These are phyloP conservation scores for Agaricus sinodeliciosus DNA, from an alignment of 768 basidiomycete genomes.

Conservation along the genomic window DNA sequence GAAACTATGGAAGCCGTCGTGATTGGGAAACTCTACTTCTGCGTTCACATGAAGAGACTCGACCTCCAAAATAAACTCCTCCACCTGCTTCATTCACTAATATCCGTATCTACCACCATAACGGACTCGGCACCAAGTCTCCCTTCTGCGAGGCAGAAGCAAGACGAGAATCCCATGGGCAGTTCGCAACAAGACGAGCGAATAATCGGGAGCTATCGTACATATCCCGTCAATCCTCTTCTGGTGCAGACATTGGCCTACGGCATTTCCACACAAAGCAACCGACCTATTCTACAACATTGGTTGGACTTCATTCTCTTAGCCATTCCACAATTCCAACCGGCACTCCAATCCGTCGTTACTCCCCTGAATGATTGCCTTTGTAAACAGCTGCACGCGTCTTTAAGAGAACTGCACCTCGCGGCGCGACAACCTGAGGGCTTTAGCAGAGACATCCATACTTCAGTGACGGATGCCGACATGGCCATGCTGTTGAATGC, in stretches of 20 bases:
- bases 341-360: conserved; percentile 57
- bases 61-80: conserved; percentile 92
- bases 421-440: conserved; percentile 30
- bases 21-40: conserved; percentile 68
- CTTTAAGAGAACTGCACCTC: conserved; percentile 48
- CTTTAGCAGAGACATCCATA: conserved; percentile 34
- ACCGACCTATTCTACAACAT: conserved; percentile 82
- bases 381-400: conserved; percentile 57
- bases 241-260: conserved; percentile 76
- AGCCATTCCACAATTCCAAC: conserved; percentile 83
- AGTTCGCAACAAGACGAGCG: conserved; percentile 20
- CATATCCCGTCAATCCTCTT: conserved; percentile 59
- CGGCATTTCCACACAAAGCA: conserved; percentile 62
- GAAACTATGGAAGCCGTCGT: conserved; percentile 65
- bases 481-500: conserved; percentile 80
- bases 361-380: conserved; percentile 75
- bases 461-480: conserved; percentile 69
- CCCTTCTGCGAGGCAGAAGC: conserved; percentile 15
- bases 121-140: conserved; percentile 24
- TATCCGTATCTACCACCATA: conserved; percentile 52
- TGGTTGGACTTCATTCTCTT: conserved; percentile 96
- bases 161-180: conserved; percentile 26
- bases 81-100: conserved; percentile 82
- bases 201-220: conserved; percentile 21
- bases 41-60: conserved; percentile 60